Percentiles rank a stretch among this genome's conserved stretches.
phyloP scores from a whole-genome alignment of 768 basidiomycete species.

The Mycena filopes region DNA sequence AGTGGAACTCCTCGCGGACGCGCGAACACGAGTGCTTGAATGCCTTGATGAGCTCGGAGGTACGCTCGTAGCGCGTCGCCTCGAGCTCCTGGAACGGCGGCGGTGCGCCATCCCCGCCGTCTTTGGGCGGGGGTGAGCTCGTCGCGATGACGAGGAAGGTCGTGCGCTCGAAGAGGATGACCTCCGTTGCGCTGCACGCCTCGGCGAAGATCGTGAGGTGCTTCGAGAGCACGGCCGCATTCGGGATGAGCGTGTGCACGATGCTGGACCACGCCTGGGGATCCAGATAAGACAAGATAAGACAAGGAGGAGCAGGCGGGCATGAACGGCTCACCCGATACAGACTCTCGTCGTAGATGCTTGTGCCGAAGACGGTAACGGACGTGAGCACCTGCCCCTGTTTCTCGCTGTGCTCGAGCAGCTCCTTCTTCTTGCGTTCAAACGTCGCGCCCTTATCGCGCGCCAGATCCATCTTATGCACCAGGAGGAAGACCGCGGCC shows the following conservation, averaged over 20 bases:
- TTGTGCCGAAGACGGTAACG: slow-evolving; percentile 89
- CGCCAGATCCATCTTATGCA: slow-evolving; percentile 99
- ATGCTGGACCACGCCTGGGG: slow-evolving; percentile 96
- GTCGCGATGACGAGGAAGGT: slow-evolving; percentile 98
- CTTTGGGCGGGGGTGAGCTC: slow-evolving; percentile 57
- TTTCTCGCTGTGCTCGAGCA: slow-evolving; percentile 74
- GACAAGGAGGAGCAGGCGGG: too few relatives aligned
- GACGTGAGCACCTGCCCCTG: slow-evolving; percentile 29
- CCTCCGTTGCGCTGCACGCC: slow-evolving; percentile 91
- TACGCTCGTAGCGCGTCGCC: slow-evolving; percentile 83
- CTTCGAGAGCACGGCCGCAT: slow-evolving; percentile 86
- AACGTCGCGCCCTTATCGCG: slow-evolving; percentile 68
- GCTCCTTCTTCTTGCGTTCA: slow-evolving; percentile 77
- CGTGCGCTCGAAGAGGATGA: slow-evolving; percentile 95
- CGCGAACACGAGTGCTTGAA: slow-evolving; percentile 94
- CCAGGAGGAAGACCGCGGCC: slow-evolving; percentile 87
- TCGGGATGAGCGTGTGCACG: slow-evolving; percentile 96
- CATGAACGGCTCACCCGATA: slow-evolving; percentile 88
- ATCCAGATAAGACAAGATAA: too few relatives aligned
- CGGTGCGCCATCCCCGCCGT: too few relatives aligned
- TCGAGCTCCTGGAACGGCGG: slow-evolving; percentile 59
- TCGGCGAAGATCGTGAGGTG: slow-evolving; percentile 89
- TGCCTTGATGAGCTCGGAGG: slow-evolving; percentile 93
- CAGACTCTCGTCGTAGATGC: slow-evolving; percentile 96
- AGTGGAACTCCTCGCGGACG: slow-evolving; percentile 85